These are phyloP conservation scores for Phytophthora nicotianae DNA, from an alignment of 352 stramenopile genomes.

Conservation along the genomic window DNA sequence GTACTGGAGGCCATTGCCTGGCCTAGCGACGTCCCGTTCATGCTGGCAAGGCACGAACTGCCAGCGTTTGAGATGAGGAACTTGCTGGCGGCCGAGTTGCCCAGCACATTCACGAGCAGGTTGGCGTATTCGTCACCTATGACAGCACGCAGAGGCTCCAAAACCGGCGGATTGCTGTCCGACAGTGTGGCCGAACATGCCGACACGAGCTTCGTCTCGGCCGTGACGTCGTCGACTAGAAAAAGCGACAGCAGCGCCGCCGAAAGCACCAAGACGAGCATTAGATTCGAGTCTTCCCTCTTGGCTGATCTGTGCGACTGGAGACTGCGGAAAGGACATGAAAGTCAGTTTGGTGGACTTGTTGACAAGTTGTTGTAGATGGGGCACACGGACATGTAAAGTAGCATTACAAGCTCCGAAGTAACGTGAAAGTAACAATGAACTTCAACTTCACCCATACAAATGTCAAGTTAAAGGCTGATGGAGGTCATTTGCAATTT, in stretches of 20 bases:
- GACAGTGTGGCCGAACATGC: conserved; percentile 35
- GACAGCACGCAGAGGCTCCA: conserved; percentile 28
- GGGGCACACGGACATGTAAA: no score
- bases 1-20: conserved; percentile 41
- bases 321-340: neutral
- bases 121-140: conserved; percentile 31
- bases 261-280: conserved; percentile 14
- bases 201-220: conserved; percentile 33
- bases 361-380: no score
- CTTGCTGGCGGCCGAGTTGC: conserved; percentile 33
- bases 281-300: neutral
- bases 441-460: no score
- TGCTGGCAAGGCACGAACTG: conserved; percentile 62
- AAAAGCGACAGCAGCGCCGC: conserved; percentile 16
- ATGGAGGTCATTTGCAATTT: no score
- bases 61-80: conserved; percentile 49
- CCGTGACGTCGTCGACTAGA: conserved; percentile 14
- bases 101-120: conserved; percentile 35
- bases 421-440: no score
- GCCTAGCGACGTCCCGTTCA: conserved; percentile 57
- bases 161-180: conserved; percentile 33
- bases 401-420: no score
- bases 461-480: no score
- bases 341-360: neutral
- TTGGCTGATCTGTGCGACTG: neutral